Percentiles rank a stretch among this genome's conserved stretches.
These are phyloP conservation scores for Alternaria viburni DNA, from an alignment of 2,329 filamentous ascomycete species.

Conservation along the genomic window DNA sequence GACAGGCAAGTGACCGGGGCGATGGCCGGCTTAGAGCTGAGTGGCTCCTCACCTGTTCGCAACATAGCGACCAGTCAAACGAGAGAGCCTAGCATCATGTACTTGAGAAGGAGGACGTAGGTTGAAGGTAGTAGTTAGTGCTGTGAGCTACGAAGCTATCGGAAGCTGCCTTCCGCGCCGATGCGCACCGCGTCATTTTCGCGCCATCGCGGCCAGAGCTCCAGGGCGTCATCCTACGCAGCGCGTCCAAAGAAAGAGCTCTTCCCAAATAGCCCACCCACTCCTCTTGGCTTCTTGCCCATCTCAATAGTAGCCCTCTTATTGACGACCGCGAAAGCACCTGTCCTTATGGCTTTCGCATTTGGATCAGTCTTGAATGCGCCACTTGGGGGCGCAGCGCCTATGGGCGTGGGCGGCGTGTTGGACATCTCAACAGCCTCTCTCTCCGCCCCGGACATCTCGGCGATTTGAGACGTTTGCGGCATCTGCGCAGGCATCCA, in stretches of 20 bases:
- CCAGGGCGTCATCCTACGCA: neutral
- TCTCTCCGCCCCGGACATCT: conserved; percentile 16
- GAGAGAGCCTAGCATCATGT: neutral
- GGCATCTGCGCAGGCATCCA: conserved; percentile 32
- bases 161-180: neutral
- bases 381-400: conserved; percentile 1
- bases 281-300: conserved; percentile 11
- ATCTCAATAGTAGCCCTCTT: conserved; percentile 5
- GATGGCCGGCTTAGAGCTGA: neutral
- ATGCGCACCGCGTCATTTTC: neutral
- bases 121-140: neutral
- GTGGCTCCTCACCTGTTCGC: neutral
- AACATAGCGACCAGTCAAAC: neutral
- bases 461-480: conserved; percentile 13
- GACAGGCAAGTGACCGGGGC: neutral
- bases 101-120: neutral
- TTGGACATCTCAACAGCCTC: conserved; percentile 27
- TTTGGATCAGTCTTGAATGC: neutral
- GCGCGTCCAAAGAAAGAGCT: conserved; percentile 9
- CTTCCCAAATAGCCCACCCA: conserved; percentile 17
- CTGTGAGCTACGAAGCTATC: neutral
- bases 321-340: neutral
- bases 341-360: conserved; percentile 5
- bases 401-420: conserved; percentile 16
- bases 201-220: neutral